phyloP scores from a whole-genome alignment of 306 rosid species.

The Fragaria ananassa region DNA sequence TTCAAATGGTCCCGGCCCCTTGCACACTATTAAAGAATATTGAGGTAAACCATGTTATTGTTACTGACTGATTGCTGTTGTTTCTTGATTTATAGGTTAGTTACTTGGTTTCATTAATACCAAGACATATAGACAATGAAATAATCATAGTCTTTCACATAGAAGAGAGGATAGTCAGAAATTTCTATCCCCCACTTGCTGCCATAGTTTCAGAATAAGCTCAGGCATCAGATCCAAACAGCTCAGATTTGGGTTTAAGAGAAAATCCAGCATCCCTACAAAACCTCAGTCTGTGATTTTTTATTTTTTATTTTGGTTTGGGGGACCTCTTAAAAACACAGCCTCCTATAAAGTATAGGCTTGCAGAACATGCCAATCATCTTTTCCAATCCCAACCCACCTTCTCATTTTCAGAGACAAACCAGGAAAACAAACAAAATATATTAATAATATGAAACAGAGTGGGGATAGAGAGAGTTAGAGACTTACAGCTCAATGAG shows the following conservation, averaged over 20 bases:
- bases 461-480: conserved; percentile 6
- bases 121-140: not conserved
- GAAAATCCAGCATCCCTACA: conserved; percentile 18
- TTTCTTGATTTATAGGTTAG: not conserved
- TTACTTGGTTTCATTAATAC: not conserved
- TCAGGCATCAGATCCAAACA: conserved; percentile 14
- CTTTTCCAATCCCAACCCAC: conserved; percentile 18
- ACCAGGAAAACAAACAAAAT: conserved; percentile 24
- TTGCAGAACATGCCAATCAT: conserved; percentile 25
- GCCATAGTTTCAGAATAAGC: conserved; percentile 12
- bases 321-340: conserved; percentile 15
- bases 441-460: conserved; percentile 5
- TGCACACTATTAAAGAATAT: not conserved
- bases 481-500: conserved; percentile 24
- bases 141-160: not conserved
- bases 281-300: conserved; percentile 2
- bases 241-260: not conserved
- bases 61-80: not conserved
- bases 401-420: conserved; percentile 28
- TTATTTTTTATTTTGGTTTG: not conserved
- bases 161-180: not conserved
- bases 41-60: not conserved
- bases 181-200: conserved; percentile 21
- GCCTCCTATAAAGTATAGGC: not conserved
- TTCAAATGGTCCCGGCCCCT: not conserved